Conservation (phyloP, 345 rosid species). For the Reutealis trisperma region DNA sequence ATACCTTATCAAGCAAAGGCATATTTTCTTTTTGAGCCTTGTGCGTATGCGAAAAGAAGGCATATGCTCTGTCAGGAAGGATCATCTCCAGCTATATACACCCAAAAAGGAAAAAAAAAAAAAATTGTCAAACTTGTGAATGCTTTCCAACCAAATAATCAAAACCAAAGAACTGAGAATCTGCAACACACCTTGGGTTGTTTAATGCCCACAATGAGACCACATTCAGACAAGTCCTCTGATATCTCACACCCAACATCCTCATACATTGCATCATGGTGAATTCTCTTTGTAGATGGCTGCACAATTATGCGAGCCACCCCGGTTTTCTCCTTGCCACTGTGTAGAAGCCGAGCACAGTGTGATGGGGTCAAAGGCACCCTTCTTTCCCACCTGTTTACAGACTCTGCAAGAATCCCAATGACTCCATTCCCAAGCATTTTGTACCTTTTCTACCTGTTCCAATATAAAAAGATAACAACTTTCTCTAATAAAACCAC, state of each 20-base stretch:
- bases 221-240: constrained; percentile 84
- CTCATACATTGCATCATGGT: constrained; percentile 77
- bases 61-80: constrained; percentile 80
- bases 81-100: constrained; percentile 64
- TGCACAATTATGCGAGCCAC: constrained; percentile 76
- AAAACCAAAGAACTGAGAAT: background rate
- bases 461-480: background rate
- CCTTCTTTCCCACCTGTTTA: constrained; percentile 93
- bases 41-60: constrained; percentile 92
- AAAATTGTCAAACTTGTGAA: background rate
- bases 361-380: constrained; percentile 85
- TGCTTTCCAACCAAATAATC: background rate
- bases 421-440: constrained; percentile 91
- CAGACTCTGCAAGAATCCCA: constrained; percentile 76
- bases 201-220: constrained; percentile 80
- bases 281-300: constrained; percentile 89
- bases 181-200: constrained; percentile 62
- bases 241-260: constrained; percentile 86
- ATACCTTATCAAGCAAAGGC: constrained; percentile 82
- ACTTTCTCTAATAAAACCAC: background rate
- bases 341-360: constrained; percentile 77
- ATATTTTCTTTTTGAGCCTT: constrained; percentile 87
- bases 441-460: constrained; percentile 1
- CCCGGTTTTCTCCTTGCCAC: constrained; percentile 68
- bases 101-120: background rate